Evolutionary conservation across 148 eudicot genomes (phyloP).

Genomic region (Spergularia bocconei): DNA sequence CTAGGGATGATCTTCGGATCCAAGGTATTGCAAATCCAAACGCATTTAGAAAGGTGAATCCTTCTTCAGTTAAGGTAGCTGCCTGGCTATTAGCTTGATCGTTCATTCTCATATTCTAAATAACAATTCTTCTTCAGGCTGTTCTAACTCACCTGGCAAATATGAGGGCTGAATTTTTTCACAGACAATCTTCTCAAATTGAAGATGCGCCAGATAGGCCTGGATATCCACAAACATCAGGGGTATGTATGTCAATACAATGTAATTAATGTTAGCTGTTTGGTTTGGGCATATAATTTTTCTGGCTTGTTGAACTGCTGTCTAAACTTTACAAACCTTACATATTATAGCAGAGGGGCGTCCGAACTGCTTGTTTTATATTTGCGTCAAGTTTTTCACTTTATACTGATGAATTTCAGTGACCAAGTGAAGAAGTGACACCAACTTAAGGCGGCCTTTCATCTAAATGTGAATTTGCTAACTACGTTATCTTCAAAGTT

Average conservation of each 20-base stretch:
- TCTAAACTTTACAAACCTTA: not conserved
- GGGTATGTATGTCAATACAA: conserved; percentile 49
- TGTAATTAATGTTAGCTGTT: not conserved
- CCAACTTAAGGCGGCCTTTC: not conserved
- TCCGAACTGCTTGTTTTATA: not conserved
- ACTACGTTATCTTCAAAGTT: too few species aligned
- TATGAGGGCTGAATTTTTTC: conserved; percentile 49
- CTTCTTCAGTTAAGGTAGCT: conserved; percentile 10
- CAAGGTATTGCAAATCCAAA: conserved; percentile 71
- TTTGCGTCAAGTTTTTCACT: not conserved
- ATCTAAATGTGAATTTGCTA: not conserved
- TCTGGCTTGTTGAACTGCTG: not conserved
- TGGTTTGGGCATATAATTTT: not conserved
- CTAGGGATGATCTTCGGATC: conserved; percentile 76
- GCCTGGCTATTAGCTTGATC: not conserved
- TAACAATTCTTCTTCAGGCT: conserved; percentile 44
- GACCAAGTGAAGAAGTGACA: not conserved
- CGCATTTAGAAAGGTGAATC: conserved; percentile 70
- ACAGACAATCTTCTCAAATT: conserved; percentile 45
- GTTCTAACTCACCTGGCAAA: conserved; percentile 58
- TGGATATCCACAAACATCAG: conserved; percentile 41
- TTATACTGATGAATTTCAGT: not conserved
- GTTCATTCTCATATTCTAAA: conserved; percentile 9
- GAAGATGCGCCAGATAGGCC: conserved; percentile 50
- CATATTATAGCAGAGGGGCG: not conserved